phyloP scores from a whole-genome alignment of 129 eudicot genomes.

The Artemisia tridentata region DNA sequence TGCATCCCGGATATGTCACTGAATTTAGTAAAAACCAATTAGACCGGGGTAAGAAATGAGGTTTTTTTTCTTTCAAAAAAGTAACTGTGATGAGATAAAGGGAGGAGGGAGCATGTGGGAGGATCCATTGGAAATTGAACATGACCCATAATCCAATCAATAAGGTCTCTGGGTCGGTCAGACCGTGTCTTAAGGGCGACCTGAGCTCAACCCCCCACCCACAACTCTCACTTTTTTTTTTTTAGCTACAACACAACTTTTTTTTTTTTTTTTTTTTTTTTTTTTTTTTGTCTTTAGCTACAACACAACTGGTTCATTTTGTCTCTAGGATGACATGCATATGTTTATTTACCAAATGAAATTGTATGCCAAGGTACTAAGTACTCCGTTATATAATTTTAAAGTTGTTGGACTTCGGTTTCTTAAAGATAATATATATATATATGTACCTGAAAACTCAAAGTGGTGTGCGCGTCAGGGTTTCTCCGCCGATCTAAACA shows the following conservation, averaged over 20 bases:
- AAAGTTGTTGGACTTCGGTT: no score
- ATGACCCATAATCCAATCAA: conserved; percentile 42
- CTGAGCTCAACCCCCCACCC: conserved; percentile 13
- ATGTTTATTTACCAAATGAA: neutral
- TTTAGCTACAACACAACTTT: conserved; percentile 8
- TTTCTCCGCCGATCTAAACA: no score
- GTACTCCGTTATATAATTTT: no score
- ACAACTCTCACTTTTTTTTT: conserved; percentile 12
- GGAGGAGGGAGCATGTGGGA: conserved; percentile 22
- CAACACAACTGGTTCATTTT: conserved; percentile 11
- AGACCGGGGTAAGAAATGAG: conserved; percentile 10
- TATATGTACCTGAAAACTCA: no score
- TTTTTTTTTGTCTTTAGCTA: conserved; percentile 13
- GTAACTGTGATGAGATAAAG: conserved; percentile 13
- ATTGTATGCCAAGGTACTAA: no score
- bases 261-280: neutral
- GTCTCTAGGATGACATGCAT: neutral
- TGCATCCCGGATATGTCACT: no score
- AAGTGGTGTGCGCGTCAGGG: no score
- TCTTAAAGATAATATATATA: no score
- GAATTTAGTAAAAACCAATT: neutral
- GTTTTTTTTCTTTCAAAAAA: neutral
- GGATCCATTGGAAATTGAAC: conserved; percentile 31
- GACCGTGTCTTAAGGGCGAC: conserved; percentile 41
- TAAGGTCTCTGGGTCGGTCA: conserved; percentile 35